phyloP scores from a whole-genome alignment of 371 early-diverging fungal species.

The Conidiobolus incongruus region DNA sequence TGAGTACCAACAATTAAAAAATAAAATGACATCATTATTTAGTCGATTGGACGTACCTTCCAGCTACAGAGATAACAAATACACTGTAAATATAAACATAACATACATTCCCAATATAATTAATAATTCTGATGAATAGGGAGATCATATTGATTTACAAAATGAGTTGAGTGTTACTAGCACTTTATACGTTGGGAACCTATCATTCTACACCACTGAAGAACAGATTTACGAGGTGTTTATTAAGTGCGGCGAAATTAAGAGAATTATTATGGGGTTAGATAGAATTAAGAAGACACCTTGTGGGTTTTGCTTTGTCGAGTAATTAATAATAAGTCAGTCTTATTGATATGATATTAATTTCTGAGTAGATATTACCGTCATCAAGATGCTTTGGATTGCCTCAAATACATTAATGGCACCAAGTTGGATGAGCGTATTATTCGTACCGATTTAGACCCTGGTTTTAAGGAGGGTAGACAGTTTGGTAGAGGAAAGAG shows the following conservation, averaged over 20 bases:
- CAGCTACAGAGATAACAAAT: conserved; percentile 3
- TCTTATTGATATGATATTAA: too few relatives aligned
- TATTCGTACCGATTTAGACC: conserved; percentile 92
- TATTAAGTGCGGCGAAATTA: conserved; percentile 88
- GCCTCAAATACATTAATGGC: conserved; percentile 83
- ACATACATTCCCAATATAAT: neutral
- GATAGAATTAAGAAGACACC: conserved; percentile 85
- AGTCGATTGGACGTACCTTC: conserved; percentile 2
- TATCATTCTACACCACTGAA: conserved; percentile 95
- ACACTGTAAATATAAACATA: neutral
- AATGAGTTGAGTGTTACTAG: conserved; percentile 38
- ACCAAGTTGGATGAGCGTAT: conserved; percentile 88
- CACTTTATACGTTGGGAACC: conserved; percentile 94
- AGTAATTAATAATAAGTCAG: conserved; percentile 35
- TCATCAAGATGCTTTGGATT: conserved; percentile 63
- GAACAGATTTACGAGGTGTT: conserved; percentile 96
- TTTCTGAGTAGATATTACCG: conserved; percentile 50
- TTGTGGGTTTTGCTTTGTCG: conserved; percentile 98
- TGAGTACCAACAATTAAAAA: neutral
- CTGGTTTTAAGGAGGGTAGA: conserved; percentile 86
- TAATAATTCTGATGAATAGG: conserved; percentile 13
- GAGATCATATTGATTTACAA: conserved; percentile 39
- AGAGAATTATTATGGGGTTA: conserved; percentile 96
- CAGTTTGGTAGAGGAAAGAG: conserved; percentile 91
- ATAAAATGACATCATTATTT: conserved; percentile 3